Evolutionary conservation across 2,329 filamentous ascomycete genomes (phyloP).

Genomic region (Coniochaeta sp.): DNA sequence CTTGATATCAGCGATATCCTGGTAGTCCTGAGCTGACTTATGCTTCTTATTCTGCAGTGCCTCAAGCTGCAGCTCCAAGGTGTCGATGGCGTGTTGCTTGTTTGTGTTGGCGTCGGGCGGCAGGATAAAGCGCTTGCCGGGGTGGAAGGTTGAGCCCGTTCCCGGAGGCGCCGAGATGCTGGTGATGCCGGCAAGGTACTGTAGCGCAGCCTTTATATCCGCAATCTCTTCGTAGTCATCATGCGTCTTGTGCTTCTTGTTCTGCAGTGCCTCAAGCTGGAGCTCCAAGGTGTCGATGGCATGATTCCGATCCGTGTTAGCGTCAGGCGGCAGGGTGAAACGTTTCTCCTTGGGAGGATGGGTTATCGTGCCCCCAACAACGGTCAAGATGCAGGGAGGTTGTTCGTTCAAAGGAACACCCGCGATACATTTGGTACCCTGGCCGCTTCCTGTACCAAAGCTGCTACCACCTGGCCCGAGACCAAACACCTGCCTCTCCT

Average conservation of each 20-base stretch:
- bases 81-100: conserved; percentile 11
- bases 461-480: conserved; percentile 8
- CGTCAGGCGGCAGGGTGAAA: conserved; percentile 13
- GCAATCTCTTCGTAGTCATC: conserved; percentile 11
- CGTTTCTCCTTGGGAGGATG: conserved; percentile 2
- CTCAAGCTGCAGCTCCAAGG: conserved; percentile 10
- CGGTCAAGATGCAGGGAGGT: conserved; percentile 10
- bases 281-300: conserved; percentile 11
- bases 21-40: conserved; percentile 11
- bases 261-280: conserved; percentile 12
- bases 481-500: conserved; percentile 3
- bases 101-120: conserved; percentile 11
- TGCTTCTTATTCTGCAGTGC: conserved; percentile 15
- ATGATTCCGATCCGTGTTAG: conserved; percentile 11
- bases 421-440: conserved; percentile 5
- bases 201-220: conserved; percentile 12
- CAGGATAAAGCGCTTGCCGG: conserved; percentile 13
- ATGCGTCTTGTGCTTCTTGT: conserved; percentile 14
- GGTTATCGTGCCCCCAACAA: conserved; percentile 7
- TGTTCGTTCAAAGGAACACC: conserved; percentile 7
- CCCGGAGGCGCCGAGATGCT: conserved; percentile 13
- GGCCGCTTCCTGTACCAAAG: conserved; percentile 9
- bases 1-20: conserved; percentile 13
- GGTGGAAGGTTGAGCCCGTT: conserved; percentile 12
- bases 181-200: conserved; percentile 11